A percentile compares a stretch with the other conserved stretches of the same genome.
Evolutionary conservation across 2,329 filamentous ascomycete genomes (phyloP).

Genomic region (Dryadomyces sulphureus): DNA sequence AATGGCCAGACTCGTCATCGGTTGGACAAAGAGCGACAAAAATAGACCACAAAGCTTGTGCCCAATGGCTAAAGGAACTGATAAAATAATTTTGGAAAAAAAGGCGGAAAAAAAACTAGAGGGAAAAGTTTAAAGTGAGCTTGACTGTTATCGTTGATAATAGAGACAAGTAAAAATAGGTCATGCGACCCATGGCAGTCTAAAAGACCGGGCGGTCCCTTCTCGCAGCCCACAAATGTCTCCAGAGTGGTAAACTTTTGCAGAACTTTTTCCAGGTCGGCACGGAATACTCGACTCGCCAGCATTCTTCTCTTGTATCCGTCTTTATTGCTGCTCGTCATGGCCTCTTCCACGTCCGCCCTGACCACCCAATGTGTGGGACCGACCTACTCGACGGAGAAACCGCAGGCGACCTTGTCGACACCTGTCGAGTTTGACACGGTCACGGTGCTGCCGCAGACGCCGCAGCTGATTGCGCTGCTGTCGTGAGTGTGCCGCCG

Average conservation of each 20-base stretch:
- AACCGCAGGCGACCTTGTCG: conserved; percentile 76
- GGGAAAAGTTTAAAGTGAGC: background rate
- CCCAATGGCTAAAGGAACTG: background rate
- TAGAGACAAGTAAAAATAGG: background rate
- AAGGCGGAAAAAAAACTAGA: background rate
- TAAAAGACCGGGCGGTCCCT: background rate
- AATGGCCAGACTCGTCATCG: background rate
- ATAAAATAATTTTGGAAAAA: background rate
- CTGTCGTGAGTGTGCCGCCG: conserved; percentile 65
- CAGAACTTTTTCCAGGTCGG: too few relatives aligned
- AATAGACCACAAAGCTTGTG: background rate
- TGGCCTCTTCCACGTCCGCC: conserved; percentile 21
- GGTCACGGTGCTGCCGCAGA: conserved; percentile 81
- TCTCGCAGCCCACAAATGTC: background rate
- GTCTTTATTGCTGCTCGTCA: conserved; percentile 16
- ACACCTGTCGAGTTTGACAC: conserved; percentile 69
- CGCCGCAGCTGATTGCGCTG: conserved; percentile 90
- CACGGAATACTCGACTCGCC: background rate
- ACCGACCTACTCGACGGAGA: conserved; percentile 60
- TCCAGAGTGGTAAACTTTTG: too few relatives aligned
- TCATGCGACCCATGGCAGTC: background rate
- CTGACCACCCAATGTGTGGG: conserved; percentile 56
- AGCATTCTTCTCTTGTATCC: background rate
- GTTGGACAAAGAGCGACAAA: background rate
- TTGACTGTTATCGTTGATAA: background rate